Percentiles rank a stretch among this genome's conserved stretches.
Conservation (phyloP, 2,329 filamentous ascomycete species). For the Xylariaceae sp. region DNA sequence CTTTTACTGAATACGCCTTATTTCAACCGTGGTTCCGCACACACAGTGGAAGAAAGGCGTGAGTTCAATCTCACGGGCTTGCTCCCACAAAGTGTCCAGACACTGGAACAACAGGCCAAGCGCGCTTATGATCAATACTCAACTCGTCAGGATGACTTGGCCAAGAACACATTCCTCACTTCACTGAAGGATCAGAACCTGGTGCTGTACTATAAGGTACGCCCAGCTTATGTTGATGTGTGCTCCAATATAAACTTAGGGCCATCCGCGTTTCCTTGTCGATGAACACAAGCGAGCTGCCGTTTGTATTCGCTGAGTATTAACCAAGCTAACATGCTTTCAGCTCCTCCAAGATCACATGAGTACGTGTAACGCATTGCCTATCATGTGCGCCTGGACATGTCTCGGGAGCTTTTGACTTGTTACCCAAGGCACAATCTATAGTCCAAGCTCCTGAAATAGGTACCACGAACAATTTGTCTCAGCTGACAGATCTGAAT, state of each 20-base stretch:
- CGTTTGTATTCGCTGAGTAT: background rate
- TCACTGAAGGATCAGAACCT: constrained; percentile 83
- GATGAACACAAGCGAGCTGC: too few species aligned
- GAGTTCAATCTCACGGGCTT: constrained; percentile 69
- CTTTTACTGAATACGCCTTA: constrained; percentile 60
- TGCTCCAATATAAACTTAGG: too few species aligned
- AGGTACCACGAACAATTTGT: too few species aligned
- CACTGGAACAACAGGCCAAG: constrained; percentile 69
- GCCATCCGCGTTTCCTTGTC: too few species aligned
- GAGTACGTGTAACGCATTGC: constrained; percentile 20
- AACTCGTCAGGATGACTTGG: constrained; percentile 57
- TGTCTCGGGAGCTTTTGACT: too few species aligned
- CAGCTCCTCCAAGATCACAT: constrained; percentile 72
- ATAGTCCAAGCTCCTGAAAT: too few species aligned
- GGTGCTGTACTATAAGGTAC: constrained; percentile 72
- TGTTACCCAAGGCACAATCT: too few species aligned
- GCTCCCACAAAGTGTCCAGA: constrained; percentile 68
- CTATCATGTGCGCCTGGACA: too few species aligned
- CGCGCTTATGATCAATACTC: constrained; percentile 79
- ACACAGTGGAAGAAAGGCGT: constrained; percentile 63
- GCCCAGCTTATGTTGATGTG: constrained; percentile 13
- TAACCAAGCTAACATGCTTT: background rate
- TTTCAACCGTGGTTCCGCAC: constrained; percentile 83
- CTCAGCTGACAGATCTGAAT: too few species aligned
- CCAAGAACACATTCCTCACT: constrained; percentile 85